These are phyloP conservation scores for Neonectria magnoliae DNA, from an alignment of 2,329 filamentous ascomycete genomes.

Conservation along the genomic window DNA sequence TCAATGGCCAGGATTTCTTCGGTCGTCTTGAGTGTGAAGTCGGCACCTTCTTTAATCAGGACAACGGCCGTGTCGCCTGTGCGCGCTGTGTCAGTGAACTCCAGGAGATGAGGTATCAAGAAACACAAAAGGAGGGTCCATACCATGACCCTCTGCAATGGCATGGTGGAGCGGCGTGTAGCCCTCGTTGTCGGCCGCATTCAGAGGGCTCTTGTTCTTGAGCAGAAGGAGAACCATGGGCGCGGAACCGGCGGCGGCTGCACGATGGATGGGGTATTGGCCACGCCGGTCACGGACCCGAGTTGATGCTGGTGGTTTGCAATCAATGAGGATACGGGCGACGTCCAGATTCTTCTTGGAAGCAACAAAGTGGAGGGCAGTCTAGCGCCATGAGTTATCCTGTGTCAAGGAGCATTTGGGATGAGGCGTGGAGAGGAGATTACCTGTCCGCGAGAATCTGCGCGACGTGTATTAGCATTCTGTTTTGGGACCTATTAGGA, in stretches of 20 bases:
- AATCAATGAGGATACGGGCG: constrained; percentile 78
- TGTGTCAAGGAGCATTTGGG: neutral
- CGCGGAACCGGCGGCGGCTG: constrained; percentile 88
- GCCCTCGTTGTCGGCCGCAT: constrained; percentile 83
- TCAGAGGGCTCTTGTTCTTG: constrained; percentile 80
- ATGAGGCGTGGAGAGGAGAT: constrained; percentile 6
- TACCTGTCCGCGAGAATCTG: constrained; percentile 74
- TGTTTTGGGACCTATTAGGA: neutral
- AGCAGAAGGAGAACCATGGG: constrained; percentile 86
- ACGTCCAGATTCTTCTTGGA: constrained; percentile 90
- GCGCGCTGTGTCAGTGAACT: neutral
- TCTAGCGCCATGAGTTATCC: constrained; percentile 58
- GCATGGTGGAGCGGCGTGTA: constrained; percentile 92
- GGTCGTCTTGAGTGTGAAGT: constrained; percentile 78
- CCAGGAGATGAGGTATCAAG: neutral
- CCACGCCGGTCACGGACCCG: constrained; percentile 85
- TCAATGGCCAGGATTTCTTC: constrained; percentile 80
- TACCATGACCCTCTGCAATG: constrained; percentile 77
- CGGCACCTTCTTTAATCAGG: constrained; percentile 85
- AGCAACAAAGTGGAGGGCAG: constrained; percentile 88
- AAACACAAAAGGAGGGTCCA: constrained; percentile 27
- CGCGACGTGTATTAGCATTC: constrained; percentile 1
- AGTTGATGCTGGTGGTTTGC: constrained; percentile 73
- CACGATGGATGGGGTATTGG: constrained; percentile 91
- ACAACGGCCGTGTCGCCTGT: constrained; percentile 82